Evolutionary conservation across 306 rosid species (phyloP), one percentile per base, ranked within the genome.

Genomic region (Medicago ruthenica): DNA sequence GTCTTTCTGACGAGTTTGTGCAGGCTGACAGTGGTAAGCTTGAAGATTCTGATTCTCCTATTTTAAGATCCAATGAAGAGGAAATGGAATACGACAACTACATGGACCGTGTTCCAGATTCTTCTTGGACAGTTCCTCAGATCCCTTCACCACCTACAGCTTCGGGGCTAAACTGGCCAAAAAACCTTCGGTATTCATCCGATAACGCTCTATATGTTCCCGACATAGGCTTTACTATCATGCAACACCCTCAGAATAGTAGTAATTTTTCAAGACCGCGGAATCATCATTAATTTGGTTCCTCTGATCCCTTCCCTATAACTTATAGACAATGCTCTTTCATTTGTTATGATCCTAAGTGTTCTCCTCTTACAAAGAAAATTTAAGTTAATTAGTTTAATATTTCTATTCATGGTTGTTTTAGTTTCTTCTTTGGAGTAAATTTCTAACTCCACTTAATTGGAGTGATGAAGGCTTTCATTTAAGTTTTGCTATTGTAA

Each of bases 61-160:
- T 75, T 60, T 75, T 83, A 40, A 85, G 85, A 83, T 79, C 92
- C 3, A 62, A 67, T 4, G 97, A 82, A 63, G 87, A 87, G 57
- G 94, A 86, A 75, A 71, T 86, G 78, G 90, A 86, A 2, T 87
- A 84, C 2, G 82, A 76, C 37, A 96, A 86, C 12, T 78, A 81
- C 89, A 61, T 82, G 61, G 90, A 85, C 75, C 81, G 79, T 24
- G 91, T 85, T 65, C 92, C 96, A 0, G 93, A 92, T 62, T 73
- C 96, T 1, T 86, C 90, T 4, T 88, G 92, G 92, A 83, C 82
- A 3, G 99, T 96, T 73, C 99, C 98, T 48, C 91, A 89, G 83
- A 70, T 89, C 22, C 87, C 93, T 73, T 96, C 99, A 16, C 99
- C 97, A 4, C 98, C 98, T 51, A 96, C 98, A 24, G 87, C 93